Conservation (phyloP, 805 yeast genomes). For the Metschnikowia anglica region DNA sequence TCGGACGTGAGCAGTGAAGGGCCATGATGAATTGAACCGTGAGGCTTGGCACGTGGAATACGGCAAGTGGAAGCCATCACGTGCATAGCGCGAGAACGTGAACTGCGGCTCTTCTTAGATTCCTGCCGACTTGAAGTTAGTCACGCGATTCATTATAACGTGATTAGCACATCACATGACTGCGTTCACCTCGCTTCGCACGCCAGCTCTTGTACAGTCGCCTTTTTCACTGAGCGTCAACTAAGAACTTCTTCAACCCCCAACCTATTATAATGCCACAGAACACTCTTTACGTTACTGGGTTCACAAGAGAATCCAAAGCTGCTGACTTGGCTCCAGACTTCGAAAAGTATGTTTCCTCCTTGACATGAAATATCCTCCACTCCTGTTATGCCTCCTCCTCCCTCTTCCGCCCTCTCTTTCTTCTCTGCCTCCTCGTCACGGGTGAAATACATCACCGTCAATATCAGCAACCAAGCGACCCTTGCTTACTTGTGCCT, state of each 20-base stretch:
- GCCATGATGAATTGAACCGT: too few relatives aligned
- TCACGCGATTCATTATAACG: too few relatives aligned
- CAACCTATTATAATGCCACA: conserved; percentile 33
- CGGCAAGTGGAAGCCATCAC: too few relatives aligned
- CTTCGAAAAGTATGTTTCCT: conserved; percentile 55
- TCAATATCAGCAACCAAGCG: not conserved
- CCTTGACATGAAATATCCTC: conserved; percentile 4
- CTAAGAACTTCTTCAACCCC: not conserved
- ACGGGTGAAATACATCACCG: too few relatives aligned
- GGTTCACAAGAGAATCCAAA: conserved; percentile 52
- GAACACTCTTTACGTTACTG: conserved; percentile 55
- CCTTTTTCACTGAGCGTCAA: not conserved
- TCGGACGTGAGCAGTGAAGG: not conserved
- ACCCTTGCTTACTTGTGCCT: not conserved
- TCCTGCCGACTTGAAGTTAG: too few relatives aligned
- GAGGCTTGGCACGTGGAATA: too few relatives aligned
- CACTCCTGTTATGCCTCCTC: conserved; percentile 7
- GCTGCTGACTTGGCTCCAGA: conserved; percentile 60
- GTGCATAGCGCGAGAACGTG: too few relatives aligned
- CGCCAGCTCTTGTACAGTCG: not conserved
- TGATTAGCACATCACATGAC: not conserved
- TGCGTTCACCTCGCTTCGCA: not conserved
- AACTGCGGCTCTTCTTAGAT: too few relatives aligned
- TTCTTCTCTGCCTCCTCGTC: conserved; percentile 3
- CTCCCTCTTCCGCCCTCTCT: conserved; percentile 7